Conservation (phyloP, 352 stramenopile genomes). For the Pythium vanterpoolii region DNA sequence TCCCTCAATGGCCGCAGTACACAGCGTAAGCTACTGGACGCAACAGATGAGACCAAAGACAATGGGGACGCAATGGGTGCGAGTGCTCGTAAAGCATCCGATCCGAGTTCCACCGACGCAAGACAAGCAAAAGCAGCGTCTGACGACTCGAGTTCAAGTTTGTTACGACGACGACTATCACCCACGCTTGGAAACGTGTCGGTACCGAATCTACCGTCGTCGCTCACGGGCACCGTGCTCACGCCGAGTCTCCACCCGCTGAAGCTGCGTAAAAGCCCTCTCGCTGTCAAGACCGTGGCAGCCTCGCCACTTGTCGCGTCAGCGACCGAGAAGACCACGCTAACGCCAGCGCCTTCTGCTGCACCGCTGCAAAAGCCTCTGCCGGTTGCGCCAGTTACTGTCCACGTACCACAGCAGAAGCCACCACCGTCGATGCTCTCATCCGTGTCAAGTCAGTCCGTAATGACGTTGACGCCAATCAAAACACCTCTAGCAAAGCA, state of each 20-base stretch:
- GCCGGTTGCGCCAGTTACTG: background rate
- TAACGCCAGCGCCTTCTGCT: background rate
- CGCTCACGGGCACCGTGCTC: background rate
- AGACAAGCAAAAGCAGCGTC: background rate
- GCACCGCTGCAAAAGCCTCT: background rate
- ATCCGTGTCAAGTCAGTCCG: background rate
- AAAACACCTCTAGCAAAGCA: background rate
- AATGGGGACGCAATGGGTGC: background rate
- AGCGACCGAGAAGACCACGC: background rate
- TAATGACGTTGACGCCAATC: conserved; percentile 2
- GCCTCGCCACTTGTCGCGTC: background rate
- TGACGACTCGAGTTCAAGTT: background rate
- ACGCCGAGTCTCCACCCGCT: conserved; percentile 21
- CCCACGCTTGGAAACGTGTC: conserved; percentile 12
- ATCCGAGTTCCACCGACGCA: background rate
- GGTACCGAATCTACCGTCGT: conserved; percentile 8
- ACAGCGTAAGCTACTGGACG: conserved; percentile 8
- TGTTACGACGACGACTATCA: conserved; percentile 11
- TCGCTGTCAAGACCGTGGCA: background rate
- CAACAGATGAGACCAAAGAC: background rate
- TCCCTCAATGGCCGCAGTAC: conserved; percentile 1
- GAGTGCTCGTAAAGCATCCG: background rate
- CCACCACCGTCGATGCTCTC: background rate
- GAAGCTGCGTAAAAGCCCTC: conserved; percentile 22
- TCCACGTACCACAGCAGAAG: background rate